phyloP scores from a whole-genome alignment of 2,329 filamentous ascomycete species.

The Zymoseptoria brevis region DNA sequence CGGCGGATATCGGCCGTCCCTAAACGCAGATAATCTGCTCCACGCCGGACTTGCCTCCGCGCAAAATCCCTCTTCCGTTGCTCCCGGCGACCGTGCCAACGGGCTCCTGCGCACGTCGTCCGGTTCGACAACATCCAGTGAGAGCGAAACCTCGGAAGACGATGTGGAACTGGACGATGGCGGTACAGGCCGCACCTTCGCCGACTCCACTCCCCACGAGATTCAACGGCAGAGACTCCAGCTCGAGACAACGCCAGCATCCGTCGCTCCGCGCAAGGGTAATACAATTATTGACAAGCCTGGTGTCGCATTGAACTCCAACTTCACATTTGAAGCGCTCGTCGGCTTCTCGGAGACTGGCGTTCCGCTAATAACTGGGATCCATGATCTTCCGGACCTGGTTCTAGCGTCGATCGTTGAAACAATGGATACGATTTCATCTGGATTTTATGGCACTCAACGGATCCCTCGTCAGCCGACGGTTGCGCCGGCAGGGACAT shows the following conservation, averaged over 20 bases:
- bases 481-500: too few relatives aligned
- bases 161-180: neutral
- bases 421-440: neutral
- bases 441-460: neutral
- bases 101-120: too few relatives aligned
- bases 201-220: too few relatives aligned
- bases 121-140: neutral
- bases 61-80: neutral
- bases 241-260: too few relatives aligned
- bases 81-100: neutral
- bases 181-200: neutral
- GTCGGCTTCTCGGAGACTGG: neutral
- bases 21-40: neutral
- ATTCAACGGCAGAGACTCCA: too few relatives aligned
- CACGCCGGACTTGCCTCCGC: neutral
- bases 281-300: too few relatives aligned
- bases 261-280: too few relatives aligned
- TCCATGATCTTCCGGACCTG: neutral
- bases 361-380: neutral
- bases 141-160: neutral
- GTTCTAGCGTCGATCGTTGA: neutral
- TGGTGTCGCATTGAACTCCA: too few relatives aligned
- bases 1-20: neutral
- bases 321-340: neutral
- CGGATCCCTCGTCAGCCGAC: neutral